These are phyloP conservation scores for Beauveria rudraprayagi DNA, from an alignment of 2,329 filamentous ascomycete species.

Conservation along the genomic window DNA sequence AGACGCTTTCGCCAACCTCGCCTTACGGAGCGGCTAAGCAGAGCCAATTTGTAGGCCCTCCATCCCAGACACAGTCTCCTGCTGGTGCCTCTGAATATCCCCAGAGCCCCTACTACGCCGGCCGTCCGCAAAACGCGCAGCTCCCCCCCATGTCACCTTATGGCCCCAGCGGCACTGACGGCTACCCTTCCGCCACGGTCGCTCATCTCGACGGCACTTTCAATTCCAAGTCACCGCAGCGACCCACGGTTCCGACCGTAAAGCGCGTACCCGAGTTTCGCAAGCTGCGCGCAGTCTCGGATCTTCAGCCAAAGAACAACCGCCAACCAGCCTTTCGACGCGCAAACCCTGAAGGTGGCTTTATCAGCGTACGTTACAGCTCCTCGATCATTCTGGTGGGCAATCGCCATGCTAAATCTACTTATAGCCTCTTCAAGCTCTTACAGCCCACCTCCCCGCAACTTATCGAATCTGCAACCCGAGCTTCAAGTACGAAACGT, in stretches of 20 bases:
- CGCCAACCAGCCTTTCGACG: conserved; percentile 82
- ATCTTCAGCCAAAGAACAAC: conserved; percentile 78
- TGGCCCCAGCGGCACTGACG: conserved; percentile 53
- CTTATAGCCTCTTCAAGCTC: conserved; percentile 83
- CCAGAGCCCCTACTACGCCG: conserved; percentile 50
- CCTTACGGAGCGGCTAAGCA: conserved; percentile 63
- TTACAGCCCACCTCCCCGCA: conserved; percentile 85
- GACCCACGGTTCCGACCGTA: conserved; percentile 39
- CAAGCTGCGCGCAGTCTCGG: conserved; percentile 62
- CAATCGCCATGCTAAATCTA: conserved; percentile 6
- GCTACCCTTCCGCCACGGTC: conserved; percentile 65
- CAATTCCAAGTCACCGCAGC: conserved; percentile 51
- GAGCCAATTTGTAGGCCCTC: conserved; percentile 43
- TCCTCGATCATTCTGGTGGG: neutral
- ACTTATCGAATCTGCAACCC: conserved; percentile 99
- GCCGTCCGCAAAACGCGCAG: conserved; percentile 49
- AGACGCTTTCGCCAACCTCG: conserved; percentile 70
- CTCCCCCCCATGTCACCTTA: conserved; percentile 68
- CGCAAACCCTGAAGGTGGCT: conserved; percentile 93
- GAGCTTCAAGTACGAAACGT: conserved; percentile 97
- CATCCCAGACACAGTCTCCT: conserved; percentile 66
- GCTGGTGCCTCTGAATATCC: conserved; percentile 56
- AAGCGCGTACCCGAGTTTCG: conserved; percentile 80
- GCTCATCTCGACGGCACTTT: conserved; percentile 63
- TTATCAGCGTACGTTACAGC: conserved; percentile 71